Percentiles rank a stretch among this genome's conserved stretches.
Evolutionary conservation across 164 flowering plant genomes (phyloP).

Genomic region (Amborella trichopoda): DNA sequence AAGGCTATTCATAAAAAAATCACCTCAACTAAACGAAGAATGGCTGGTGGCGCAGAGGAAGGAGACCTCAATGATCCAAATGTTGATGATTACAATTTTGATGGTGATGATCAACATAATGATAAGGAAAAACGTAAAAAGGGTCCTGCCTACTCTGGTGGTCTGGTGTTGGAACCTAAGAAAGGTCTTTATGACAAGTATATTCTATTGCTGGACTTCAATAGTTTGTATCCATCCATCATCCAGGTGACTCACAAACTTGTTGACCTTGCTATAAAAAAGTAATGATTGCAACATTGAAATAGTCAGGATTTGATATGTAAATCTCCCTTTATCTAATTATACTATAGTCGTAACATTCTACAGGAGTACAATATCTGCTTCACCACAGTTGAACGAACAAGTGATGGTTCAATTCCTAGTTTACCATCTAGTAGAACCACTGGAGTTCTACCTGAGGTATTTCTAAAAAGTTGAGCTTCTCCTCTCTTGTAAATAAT

Average conservation of each 20-base stretch:
- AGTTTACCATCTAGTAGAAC: constrained; percentile 53
- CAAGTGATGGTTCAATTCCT: constrained; percentile 59
- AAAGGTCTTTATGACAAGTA: constrained; percentile 94
- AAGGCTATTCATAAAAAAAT: constrained; percentile 54
- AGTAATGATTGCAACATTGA: no score
- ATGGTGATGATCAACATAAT: constrained; percentile 25
- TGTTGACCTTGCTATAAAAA: no score
- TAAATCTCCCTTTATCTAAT: no score
- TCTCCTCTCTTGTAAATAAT: not conserved
- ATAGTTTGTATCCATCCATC: constrained; percentile 98
- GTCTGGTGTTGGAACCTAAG: constrained; percentile 96
- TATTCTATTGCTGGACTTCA: constrained; percentile 90
- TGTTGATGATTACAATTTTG: constrained; percentile 22
- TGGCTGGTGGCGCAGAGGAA: constrained; percentile 23
- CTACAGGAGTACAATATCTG: constrained; percentile 95
- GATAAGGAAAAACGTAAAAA: constrained; percentile 55
- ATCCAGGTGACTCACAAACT: constrained; percentile 91
- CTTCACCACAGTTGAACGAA: constrained; percentile 87
- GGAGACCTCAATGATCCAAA: constrained; percentile 33
- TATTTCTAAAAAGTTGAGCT: constrained; percentile 11
- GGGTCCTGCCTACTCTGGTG: constrained; percentile 89
- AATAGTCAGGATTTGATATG: no score
- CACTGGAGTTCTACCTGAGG: constrained; percentile 91
- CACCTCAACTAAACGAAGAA: constrained; percentile 40
- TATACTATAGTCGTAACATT: constrained; percentile 1